A percentile compares a stretch with the other conserved stretches of the same genome.
phyloP scores from a whole-genome alignment of 192 early-diverging fungal species.

The Podila epicladia region DNA sequence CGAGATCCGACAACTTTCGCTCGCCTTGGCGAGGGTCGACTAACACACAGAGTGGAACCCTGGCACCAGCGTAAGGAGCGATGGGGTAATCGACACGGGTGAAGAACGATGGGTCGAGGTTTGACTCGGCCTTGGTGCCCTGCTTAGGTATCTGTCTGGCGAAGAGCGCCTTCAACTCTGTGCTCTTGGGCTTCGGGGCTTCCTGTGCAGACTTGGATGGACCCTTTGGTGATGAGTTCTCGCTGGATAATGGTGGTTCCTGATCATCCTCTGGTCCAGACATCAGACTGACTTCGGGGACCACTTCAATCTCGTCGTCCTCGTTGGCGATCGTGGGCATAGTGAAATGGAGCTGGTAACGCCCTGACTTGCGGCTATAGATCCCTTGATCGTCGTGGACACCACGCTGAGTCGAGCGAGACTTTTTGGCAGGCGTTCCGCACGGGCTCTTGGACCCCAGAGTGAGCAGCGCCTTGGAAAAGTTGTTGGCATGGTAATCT shows the following conservation, averaged over 20 bases:
- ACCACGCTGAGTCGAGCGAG: slow-evolving; percentile 2
- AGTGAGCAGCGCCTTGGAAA: slow-evolving; percentile 30
- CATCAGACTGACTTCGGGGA: slow-evolving; percentile 33
- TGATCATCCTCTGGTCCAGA: slow-evolving; percentile 25
- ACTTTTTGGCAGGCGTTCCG: slow-evolving; percentile 10
- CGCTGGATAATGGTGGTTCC: slow-evolving; percentile 6
- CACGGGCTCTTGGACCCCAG: slow-evolving; percentile 3
- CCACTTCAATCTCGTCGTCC: slow-evolving; percentile 47
- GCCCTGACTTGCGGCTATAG: slow-evolving; percentile 18
- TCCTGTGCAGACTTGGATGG: not conserved
- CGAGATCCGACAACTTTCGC: slow-evolving; percentile 20
- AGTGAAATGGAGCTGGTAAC: slow-evolving; percentile 16
- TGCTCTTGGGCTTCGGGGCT: not conserved
- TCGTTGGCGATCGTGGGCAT: slow-evolving; percentile 33
- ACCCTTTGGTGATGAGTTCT: not conserved
- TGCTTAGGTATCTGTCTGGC: not conserved
- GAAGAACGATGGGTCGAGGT: not conserved
- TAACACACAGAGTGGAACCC: slow-evolving; percentile 31
- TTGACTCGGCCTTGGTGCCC: not conserved
- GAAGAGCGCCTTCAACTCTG: not conserved
- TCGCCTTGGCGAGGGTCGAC: slow-evolving; percentile 14
- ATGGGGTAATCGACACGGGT: slow-evolving; percentile 21
- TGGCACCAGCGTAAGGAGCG: slow-evolving; percentile 37
- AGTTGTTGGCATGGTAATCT: slow-evolving; percentile 43
- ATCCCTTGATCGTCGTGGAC: not conserved